phyloP scores from a whole-genome alignment of 352 stramenopile genomes.

The Globisporangium paddicum region DNA sequence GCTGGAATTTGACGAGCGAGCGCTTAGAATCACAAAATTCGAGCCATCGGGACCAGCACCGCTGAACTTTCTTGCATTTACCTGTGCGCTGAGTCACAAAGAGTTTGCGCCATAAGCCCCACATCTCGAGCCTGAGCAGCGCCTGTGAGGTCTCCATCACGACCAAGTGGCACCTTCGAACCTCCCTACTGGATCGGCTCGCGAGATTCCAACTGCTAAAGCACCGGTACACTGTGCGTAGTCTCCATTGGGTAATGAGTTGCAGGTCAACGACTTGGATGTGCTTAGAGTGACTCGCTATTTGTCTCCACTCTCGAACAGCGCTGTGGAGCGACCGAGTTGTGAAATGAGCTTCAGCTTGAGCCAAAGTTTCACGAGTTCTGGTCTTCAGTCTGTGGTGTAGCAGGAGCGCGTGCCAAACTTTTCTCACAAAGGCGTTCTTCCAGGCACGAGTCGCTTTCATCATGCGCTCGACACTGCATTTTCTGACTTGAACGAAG shows the following conservation, averaged over 20 bases:
- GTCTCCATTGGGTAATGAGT: slow-evolving; percentile 28
- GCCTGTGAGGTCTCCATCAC: not conserved
- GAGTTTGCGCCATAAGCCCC: slow-evolving; percentile 37
- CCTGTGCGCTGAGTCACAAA: slow-evolving; percentile 21
- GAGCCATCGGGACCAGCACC: slow-evolving; percentile 20
- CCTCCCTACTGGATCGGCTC: not conserved
- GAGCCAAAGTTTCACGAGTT: not conserved
- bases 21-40: slow-evolving; percentile 9
- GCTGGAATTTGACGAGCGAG: slow-evolving; percentile 17
- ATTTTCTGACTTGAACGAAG: slow-evolving; percentile 3
- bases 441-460: slow-evolving; percentile 16
- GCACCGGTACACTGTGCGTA: slow-evolving; percentile 34
- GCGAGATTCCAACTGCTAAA: slow-evolving; percentile 21
- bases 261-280: slow-evolving; percentile 13
- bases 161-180: not conserved
- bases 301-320: slow-evolving; percentile 14
- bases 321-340: slow-evolving; percentile 2
- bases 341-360: slow-evolving; percentile 14
- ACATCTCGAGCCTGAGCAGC: slow-evolving; percentile 15
- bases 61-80: slow-evolving; percentile 16
- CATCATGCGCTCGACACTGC: not conserved
- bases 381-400: not conserved
- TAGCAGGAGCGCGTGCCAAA: slow-evolving; percentile 21
- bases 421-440: slow-evolving; percentile 17
- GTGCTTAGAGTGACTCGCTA: not conserved